A percentile compares a stretch with the other conserved stretches of the same genome.
These are phyloP conservation scores for Flaveria robusta DNA, from an alignment of 129 eudicot genomes.

Conservation along the genomic window DNA sequence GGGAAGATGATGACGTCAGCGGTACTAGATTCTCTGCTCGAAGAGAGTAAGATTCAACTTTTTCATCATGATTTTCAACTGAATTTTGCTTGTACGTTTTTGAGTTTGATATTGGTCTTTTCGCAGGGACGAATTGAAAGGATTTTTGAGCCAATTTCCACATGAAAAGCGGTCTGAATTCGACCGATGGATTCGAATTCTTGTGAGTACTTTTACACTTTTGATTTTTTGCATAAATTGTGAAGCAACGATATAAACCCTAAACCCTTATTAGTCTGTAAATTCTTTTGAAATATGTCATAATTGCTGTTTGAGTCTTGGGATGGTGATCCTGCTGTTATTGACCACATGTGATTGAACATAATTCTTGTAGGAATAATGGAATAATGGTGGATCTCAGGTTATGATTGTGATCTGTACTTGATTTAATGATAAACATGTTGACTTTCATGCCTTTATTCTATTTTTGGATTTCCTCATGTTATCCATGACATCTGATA, in stretches of 20 bases:
- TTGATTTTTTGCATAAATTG: not conserved
- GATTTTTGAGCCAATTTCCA: slow-evolving; percentile 7
- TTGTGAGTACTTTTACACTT: slow-evolving; percentile 29
- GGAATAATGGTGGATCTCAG: not conserved
- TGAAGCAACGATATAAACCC: not conserved
- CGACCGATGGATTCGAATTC: slow-evolving; percentile 23
- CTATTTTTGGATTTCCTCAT: not conserved
- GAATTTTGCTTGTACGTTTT: not conserved
- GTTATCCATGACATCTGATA: not conserved
- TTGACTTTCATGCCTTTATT: not conserved
- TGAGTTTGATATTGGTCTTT: not conserved
- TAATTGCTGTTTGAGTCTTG: not conserved
- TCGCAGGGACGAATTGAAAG: slow-evolving; percentile 19
- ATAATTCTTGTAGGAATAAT: not conserved
- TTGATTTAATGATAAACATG: slow-evolving; percentile 1
- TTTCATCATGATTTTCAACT: not conserved
- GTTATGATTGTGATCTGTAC: not conserved
- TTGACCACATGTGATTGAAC: not conserved
- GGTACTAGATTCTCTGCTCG: slow-evolving; percentile 8
- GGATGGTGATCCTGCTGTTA: not conserved
- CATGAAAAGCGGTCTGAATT: not conserved
- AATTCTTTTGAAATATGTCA: not conserved
- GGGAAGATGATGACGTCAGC: not conserved
- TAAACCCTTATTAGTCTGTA: not conserved
- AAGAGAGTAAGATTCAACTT: slow-evolving; percentile 17